Base-by-base conservation (phyloP, 441 rosid species). In the Melastoma candidum region DNA sequence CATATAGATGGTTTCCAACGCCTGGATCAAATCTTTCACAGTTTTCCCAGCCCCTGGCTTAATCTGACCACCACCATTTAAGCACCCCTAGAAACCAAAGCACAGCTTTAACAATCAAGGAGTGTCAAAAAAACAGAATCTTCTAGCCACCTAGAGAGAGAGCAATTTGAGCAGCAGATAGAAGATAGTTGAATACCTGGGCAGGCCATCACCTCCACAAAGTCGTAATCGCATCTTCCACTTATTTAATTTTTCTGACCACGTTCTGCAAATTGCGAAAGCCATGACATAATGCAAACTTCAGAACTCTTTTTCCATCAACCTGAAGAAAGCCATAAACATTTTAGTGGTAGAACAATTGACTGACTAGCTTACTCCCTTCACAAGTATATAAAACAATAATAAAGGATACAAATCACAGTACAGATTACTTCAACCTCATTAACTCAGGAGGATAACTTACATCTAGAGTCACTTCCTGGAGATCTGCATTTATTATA, bases 131-230 rank as follows among this genome's bases (percentile, higher is more conserved):
- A 51, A 51, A 51, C n/a, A 26, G 26, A 41, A 50, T 32, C 41
- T 12, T 50, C 41, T n/a, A 52, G 8, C 14, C 7, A 13, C 41
- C 14, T 14, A 43, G 4, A 26, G n/a, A 51, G 55, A 51, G 17
- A 51, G 54, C 54, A 32, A 22, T 24, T 47, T 47, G 25, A 13
- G 25, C 26, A 47, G 25, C 26, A 14, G 4, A 60, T 53, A 56
- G 4, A 53, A 0, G 1, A 44, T 46, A 12, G 8, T 48, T 26
- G 1, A 25, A 32, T 44, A 88, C 97, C 98, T 76, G 98, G 98
- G 56, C 97, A 93, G 10, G 97, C 98, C 98, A 89, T 93, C 65
- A 93, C 81, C 82, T 93, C 97, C 67, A 93, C 95, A 59, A 74
- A 93, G 27, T 93, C 90, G 71, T 84, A 88, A 60, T 89, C 97